Base-by-base conservation (phyloP, 1,284 basidiomycete species). In the Paramarasmius palmivorus region DNA sequence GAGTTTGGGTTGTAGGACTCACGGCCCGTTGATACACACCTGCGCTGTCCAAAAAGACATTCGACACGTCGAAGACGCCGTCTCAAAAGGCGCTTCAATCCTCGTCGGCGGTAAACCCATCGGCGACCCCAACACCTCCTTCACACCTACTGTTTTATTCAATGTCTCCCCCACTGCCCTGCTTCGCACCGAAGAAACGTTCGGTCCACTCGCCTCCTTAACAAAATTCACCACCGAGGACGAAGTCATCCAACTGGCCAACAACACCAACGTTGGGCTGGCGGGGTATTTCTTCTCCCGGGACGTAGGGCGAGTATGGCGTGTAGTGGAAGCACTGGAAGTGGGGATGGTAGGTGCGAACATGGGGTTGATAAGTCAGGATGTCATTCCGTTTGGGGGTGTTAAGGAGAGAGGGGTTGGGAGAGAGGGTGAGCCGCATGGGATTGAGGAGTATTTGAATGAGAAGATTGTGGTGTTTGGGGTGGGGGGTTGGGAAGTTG, bases 261-360 rank as follows among this genome's bases (percentile, higher is more conserved):
- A 99, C 71, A 74, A 86, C 61, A 80, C 89, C 1, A 83, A 91
- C 22, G 86, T 93, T 42, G 97, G 97, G 0, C 79, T 99, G 17
- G 95, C 95, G 4, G 94, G 91, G 1, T 96, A 96, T 72, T 95
- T 98, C 76, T 98, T 86, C 76, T 93, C 93, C 41, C 76, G 90
- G 56, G 95, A 99, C 69, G 77, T 96, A 2, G 90, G 92, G 6
- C 77, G 95, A 26, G 89, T 94, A 54, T 98, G 93, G 92, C 83
- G 96, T 41, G 95, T 99, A n/a, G 93, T 95, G n/a, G 96, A 98
- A 73, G 90, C 84, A 56, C 77, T 99, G 42, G 93, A 99, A 71
- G 93, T 95, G 3, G 97, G 97, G 6, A 98, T 99, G 95, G 92
- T 96, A 25, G 91, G 92, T 39, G 79, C 83, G 36, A 97, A 97